phyloP scores from a whole-genome alignment of 2,329 filamentous ascomycete species.

The Diplodia scrobiculata region DNA sequence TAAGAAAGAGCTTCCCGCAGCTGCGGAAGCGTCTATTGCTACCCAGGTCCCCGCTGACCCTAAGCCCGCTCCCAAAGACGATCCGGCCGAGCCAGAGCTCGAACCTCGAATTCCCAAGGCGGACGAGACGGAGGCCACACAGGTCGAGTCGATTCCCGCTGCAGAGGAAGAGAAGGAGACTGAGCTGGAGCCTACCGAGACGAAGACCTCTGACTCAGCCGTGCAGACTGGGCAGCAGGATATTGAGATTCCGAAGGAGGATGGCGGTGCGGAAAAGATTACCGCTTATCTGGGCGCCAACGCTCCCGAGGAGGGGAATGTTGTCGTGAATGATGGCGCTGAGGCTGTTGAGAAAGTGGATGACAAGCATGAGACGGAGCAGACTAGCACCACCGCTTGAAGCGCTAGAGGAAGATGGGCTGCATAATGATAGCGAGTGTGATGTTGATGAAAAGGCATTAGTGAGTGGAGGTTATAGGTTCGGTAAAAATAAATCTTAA shows the following conservation, averaged over 20 bases:
- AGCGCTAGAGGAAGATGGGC: background rate
- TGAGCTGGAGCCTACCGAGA: background rate
- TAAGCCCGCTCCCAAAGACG: conserved; percentile 21
- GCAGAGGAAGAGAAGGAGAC: conserved; percentile 2
- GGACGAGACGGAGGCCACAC: background rate
- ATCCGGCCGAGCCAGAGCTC: background rate
- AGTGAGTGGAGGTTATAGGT: background rate
- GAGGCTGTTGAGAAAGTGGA: conserved; percentile 20
- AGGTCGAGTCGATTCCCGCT: background rate
- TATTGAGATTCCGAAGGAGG: conserved; percentile 33
- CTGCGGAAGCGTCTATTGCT: conserved; percentile 6
- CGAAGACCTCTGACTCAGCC: conserved; percentile 30
- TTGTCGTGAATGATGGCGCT: conserved; percentile 38
- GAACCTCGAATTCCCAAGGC: conserved; percentile 4
- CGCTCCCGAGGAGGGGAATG: conserved; percentile 39
- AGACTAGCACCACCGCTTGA: background rate
- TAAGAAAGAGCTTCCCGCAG: conserved; percentile 3
- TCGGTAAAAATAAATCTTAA: conserved; percentile 5
- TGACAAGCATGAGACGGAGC: conserved; percentile 12
- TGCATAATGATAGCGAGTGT: background rate
- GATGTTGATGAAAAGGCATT: background rate
- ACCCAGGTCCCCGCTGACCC: conserved; percentile 26
- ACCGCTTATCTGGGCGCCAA: conserved; percentile 38
- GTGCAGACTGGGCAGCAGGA: conserved; percentile 37
- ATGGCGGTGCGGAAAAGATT: conserved; percentile 35